phyloP scores from a whole-genome alignment of 2,329 filamentous ascomycete species.

The Phialemonium atrogriseum region DNA sequence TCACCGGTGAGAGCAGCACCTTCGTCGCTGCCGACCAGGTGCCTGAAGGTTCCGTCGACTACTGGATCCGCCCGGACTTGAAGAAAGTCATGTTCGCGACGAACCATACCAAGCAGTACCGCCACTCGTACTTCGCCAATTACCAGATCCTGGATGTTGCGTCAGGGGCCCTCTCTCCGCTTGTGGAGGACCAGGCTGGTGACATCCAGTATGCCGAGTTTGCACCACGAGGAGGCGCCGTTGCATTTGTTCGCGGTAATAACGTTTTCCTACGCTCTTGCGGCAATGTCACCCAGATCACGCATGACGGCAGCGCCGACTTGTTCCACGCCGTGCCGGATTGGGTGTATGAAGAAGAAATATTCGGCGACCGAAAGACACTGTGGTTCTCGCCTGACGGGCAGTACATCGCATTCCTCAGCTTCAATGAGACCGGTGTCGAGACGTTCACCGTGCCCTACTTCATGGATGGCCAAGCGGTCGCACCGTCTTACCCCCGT shows the following conservation, averaged over 20 bases:
- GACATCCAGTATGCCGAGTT: constrained; percentile 62
- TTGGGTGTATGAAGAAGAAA: constrained; percentile 56
- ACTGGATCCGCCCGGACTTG: constrained; percentile 53
- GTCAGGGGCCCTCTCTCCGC: constrained; percentile 43
- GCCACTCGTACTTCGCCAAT: constrained; percentile 59
- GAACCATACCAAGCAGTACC: constrained; percentile 61
- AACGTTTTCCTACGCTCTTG: constrained; percentile 53
- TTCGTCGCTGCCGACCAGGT: constrained; percentile 52
- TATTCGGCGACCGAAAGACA: constrained; percentile 40
- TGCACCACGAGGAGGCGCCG: constrained; percentile 46
- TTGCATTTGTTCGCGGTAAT: constrained; percentile 61
- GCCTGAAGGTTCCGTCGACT: constrained; percentile 45
- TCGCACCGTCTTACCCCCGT: constrained; percentile 52
- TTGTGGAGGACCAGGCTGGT: constrained; percentile 50
- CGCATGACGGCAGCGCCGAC: constrained; percentile 50
- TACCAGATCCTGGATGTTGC: constrained; percentile 56
- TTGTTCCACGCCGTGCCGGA: constrained; percentile 58
- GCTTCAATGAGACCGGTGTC: constrained; percentile 58
- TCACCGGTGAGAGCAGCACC: constrained; percentile 44
- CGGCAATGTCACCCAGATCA: constrained; percentile 47
- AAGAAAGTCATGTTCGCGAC: constrained; percentile 52
- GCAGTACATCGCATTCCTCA: constrained; percentile 43
- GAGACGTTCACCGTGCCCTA: constrained; percentile 58
- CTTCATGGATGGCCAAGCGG: constrained; percentile 50
- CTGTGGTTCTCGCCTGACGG: constrained; percentile 52